A percentile compares a stretch with the other conserved stretches of the same genome.
These are phyloP conservation scores for Rhodamnia argentea DNA, from an alignment of 345 rosid species.

Conservation along the genomic window DNA sequence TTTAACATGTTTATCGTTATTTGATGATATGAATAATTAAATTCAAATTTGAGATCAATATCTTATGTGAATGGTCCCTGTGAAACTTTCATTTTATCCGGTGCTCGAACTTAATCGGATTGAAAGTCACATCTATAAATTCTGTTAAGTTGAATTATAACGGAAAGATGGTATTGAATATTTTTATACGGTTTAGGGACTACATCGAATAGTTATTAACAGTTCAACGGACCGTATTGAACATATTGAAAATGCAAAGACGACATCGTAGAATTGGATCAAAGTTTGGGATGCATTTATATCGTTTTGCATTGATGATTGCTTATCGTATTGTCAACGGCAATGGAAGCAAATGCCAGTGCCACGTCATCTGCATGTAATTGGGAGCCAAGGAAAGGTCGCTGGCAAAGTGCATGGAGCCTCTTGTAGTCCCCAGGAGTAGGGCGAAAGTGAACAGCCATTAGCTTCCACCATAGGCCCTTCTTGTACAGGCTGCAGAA, in stretches of 20 bases:
- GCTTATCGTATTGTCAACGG: not conserved
- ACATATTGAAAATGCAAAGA: not conserved
- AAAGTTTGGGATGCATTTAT: not conserved
- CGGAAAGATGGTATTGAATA: rapidly evolving
- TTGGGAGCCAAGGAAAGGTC: not conserved
- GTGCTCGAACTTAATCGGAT: rapidly evolving
- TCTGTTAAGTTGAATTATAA: not conserved
- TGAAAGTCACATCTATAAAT: rapidly evolving
- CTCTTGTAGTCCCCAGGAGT: not conserved
- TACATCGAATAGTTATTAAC: not conserved
- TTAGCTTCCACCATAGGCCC: not conserved
- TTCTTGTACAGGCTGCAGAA: not conserved
- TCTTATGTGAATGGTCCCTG: not conserved
- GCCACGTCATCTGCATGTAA: not conserved
- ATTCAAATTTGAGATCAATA: not conserved
- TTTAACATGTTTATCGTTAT: not conserved
- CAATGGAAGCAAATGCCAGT: not conserved
- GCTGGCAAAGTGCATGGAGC: not conserved
- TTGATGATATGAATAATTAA: not conserved
- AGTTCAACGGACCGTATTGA: rapidly evolving
- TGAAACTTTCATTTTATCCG: not conserved
- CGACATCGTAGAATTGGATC: not conserved
- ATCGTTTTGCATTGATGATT: not conserved
- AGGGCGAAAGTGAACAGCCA: not conserved
- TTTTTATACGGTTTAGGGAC: too few relatives aligned